Percentiles rank a stretch among this genome's conserved stretches.
These are phyloP conservation scores for Cutaneotrichosporon cutaneum DNA, from an alignment of 1,284 basidiomycete genomes.

Conservation along the genomic window DNA sequence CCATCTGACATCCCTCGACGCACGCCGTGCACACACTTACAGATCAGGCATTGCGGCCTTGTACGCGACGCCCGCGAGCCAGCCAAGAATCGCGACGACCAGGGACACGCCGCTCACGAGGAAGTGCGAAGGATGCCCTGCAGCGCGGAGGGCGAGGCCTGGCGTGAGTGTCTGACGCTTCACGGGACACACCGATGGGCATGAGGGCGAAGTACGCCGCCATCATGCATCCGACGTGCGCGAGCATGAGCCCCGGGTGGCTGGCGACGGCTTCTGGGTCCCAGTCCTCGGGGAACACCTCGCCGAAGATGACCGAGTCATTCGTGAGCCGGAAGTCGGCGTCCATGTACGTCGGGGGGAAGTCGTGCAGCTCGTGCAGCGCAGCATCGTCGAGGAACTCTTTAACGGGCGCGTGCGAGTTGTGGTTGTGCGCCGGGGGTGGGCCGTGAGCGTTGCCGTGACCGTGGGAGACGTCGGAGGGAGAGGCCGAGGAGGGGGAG, in stretches of 20 bases:
- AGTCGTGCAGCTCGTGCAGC: conserved; percentile 42
- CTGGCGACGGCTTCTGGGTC: conserved; percentile 29
- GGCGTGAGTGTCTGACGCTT: background rate
- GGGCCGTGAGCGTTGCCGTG: background rate
- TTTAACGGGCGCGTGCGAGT: conserved; percentile 35
- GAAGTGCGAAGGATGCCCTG: conserved; percentile 41
- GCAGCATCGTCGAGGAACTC: conserved; percentile 35
- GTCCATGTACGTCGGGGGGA: conserved; percentile 43
- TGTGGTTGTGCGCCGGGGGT: conserved; percentile 29
- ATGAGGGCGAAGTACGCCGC: conserved; percentile 44
- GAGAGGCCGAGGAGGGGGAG: background rate
- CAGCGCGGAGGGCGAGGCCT: conserved; percentile 44
- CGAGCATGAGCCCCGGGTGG: conserved; percentile 37
- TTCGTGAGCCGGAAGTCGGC: conserved; percentile 42
- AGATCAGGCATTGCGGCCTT: conserved; percentile 39
- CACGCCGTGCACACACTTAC: conserved; percentile 26
- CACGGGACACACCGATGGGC: conserved; percentile 36
- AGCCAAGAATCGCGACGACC: conserved; percentile 36
- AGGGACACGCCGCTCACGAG: conserved; percentile 37
- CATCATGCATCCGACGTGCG: conserved; percentile 36
- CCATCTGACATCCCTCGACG: background rate
- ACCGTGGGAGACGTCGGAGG: background rate
- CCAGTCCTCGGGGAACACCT: conserved; percentile 41
- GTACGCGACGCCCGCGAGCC: conserved; percentile 45
- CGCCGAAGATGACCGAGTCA: conserved; percentile 43